These are phyloP conservation scores for Chrysophaeum taylorii DNA, from an alignment of 352 stramenopile species.

Conservation along the genomic window DNA sequence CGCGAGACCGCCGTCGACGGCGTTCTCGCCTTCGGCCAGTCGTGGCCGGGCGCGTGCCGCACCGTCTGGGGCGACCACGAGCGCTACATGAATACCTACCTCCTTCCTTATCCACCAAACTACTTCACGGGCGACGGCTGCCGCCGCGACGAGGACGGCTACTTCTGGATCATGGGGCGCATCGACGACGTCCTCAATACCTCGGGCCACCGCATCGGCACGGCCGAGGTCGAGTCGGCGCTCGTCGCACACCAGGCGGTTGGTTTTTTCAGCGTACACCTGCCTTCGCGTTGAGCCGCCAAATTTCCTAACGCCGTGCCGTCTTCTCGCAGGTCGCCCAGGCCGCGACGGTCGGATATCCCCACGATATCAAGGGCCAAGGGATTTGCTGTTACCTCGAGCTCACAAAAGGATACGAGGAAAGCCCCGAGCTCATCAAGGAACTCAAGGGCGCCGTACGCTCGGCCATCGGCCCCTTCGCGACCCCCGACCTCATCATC, in stretches of 20 bases:
- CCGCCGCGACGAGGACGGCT: conserved; percentile 72
- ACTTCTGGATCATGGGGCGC: conserved; percentile 95
- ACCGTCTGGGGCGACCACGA: conserved; percentile 83
- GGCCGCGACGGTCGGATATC: conserved; percentile 83
- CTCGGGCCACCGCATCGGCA: conserved; percentile 60
- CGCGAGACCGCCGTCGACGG: conserved; percentile 67
- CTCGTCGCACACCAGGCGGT: conserved; percentile 52
- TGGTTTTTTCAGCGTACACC: conserved; percentile 4
- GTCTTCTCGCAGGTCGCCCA: conserved; percentile 62
- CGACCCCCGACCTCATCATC: conserved; percentile 86
- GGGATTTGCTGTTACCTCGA: conserved; percentile 88
- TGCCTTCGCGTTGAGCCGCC: neutral
- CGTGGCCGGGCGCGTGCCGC: conserved; percentile 88
- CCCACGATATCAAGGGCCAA: conserved; percentile 91
- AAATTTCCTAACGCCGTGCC: conserved; percentile 1
- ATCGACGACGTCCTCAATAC: conserved; percentile 93
- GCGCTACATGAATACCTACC: conserved; percentile 89
- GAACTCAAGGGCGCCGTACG: conserved; percentile 65
- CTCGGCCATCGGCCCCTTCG: conserved; percentile 86
- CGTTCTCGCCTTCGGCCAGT: conserved; percentile 82
- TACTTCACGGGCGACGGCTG: conserved; percentile 75
- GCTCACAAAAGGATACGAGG: conserved; percentile 60
- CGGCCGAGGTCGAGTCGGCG: conserved; percentile 65
- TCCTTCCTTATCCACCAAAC: conserved; percentile 85
- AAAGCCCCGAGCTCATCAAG: conserved; percentile 54